Evolutionary conservation across 805 yeast species (phyloP), one percentile per base, ranked within the genome.

Genomic region (Kodamaea fukazawae): DNA sequence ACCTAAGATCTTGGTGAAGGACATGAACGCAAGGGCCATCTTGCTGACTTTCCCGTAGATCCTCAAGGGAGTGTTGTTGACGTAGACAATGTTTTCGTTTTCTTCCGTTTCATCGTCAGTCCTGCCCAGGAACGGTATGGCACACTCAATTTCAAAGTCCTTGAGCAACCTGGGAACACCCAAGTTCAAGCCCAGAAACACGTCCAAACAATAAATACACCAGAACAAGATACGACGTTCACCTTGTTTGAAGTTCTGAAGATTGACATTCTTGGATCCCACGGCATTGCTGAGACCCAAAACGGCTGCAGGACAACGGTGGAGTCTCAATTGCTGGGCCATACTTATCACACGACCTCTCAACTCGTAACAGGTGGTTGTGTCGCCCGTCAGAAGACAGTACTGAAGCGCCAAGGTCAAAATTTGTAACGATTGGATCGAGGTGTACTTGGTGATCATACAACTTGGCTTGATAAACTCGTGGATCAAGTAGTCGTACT

Each of bases 281-380:
- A 27, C 38, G 10, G 32, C 41, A 2, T 20, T 22, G 25, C 76
- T 75, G 2, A 83, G 72, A 1, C 91, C 91, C 36, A 83, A 63
- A 3, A 86, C 89, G 0, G 91, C 91, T 4, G 90, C 80, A 7
- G 95, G 96, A 59, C 95, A 84, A 49, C 95, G 71, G 57, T 88
- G 95, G 32, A 89, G 67, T 50, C 96, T 76, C 38, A 89, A 65
- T 50, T 88, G 93, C 51, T 86, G 95, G 4, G 90, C 82, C 90
- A 86, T 84, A 18, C 88, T 81, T 9, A 83, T 78, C 6, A 83
- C 81, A 49, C 80, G 71, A 31, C 91, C 90, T 43, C 96, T 71
- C 30, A 85, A 69, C 38, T 82, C 83, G 63, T 87, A 88, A 44
- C 88, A 73, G 1, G 87, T 80, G 7, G 80, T 72, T 32, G 81